phyloP scores from a whole-genome alignment of 176 grass and related monocot genomes.

The Ensete glaucum region DNA sequence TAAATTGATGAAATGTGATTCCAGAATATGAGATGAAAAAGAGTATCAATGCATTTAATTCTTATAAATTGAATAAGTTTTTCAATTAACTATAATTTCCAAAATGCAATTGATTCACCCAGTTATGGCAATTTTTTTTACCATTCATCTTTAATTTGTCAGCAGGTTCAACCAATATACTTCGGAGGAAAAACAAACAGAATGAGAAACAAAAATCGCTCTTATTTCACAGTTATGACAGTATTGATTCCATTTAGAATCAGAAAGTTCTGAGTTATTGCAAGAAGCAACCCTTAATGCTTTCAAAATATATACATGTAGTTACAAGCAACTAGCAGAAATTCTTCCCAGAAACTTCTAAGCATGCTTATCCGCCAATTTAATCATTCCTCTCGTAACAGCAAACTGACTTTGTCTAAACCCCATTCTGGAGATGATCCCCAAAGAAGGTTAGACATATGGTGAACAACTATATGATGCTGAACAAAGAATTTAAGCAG shows the following conservation, averaged over 20 bases:
- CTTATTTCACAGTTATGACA: background rate
- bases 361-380: background rate
- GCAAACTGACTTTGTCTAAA: background rate
- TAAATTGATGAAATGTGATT: too few species aligned
- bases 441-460: background rate
- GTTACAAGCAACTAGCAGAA: background rate
- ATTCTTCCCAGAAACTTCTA: background rate
- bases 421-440: background rate
- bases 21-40: too few species aligned
- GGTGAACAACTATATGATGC: background rate
- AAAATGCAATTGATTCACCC: too few species aligned
- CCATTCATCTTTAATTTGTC: too few species aligned
- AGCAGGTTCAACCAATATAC: too few species aligned
- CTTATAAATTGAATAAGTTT: too few species aligned
- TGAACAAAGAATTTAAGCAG: conserved; percentile 20
- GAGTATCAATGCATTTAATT: too few species aligned
- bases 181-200: too few species aligned
- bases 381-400: background rate
- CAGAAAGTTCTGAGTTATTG: background rate
- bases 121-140: too few species aligned
- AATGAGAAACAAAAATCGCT: background rate
- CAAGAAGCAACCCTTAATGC: background rate
- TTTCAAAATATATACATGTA: background rate
- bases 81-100: too few species aligned
- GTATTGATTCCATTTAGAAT: background rate